These are phyloP conservation scores for Phytopythium oedochilum DNA, from an alignment of 352 stramenopile genomes.

Conservation along the genomic window DNA sequence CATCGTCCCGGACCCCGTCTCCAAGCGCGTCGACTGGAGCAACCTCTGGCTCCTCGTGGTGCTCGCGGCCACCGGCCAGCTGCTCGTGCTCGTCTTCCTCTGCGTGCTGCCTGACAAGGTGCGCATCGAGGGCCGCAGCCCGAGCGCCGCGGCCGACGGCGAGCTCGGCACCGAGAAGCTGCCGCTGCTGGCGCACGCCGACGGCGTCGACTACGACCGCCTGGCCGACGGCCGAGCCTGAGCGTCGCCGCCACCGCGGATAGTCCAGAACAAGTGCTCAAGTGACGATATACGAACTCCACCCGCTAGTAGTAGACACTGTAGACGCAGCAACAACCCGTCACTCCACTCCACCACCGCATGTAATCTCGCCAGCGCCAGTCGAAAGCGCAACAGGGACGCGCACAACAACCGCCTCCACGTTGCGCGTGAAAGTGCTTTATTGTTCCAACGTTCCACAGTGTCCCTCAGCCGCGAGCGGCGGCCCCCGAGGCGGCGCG, in stretches of 20 bases:
- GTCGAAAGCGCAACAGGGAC: background rate
- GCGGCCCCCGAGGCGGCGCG: constrained; percentile 6
- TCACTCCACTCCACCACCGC: too few species aligned
- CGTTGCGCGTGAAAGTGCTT: constrained; percentile 37
- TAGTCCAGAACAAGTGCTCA: too few species aligned
- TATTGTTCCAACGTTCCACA: constrained; percentile 71
- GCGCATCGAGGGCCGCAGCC: constrained; percentile 8
- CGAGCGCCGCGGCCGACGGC: constrained; percentile 6
- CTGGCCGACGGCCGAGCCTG: constrained; percentile 16
- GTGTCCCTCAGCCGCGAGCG: constrained; percentile 28
- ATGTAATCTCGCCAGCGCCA: too few species aligned
- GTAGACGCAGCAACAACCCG: too few species aligned
- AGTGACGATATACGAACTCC: too few species aligned
- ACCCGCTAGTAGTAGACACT: too few species aligned
- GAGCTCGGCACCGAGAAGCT: constrained; percentile 31
- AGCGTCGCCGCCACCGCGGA: too few species aligned
- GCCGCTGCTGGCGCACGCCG: constrained; percentile 35
- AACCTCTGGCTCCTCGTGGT: constrained; percentile 60
- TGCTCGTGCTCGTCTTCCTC: constrained; percentile 68
- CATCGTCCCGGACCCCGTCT: constrained; percentile 49
- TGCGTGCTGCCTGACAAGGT: constrained; percentile 68
- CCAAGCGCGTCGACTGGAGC: constrained; percentile 54
- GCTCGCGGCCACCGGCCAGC: constrained; percentile 44
- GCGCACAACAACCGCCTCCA: background rate
- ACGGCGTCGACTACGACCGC: constrained; percentile 7